Base-by-base conservation (phyloP, 2,329 filamentous ascomycete genomes). In the Sporothrix luriei region DNA sequence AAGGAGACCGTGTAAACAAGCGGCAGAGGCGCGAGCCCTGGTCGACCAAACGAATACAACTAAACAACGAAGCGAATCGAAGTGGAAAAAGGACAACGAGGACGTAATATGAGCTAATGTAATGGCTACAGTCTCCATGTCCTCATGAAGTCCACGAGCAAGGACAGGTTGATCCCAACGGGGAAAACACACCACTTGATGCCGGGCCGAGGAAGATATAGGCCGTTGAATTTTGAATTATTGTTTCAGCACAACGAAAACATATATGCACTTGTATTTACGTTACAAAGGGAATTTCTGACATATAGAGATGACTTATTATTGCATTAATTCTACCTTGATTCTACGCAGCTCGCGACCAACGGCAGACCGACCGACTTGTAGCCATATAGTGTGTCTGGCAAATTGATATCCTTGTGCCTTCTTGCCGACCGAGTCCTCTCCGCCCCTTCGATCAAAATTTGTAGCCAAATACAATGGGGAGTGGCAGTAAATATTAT, bases 401-500 rank as follows among this genome's bases (percentile, higher is more conserved):
- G 61, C 33, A 10, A 64, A 54, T 67, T n/a, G n/a, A 67, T 43
- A 43, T 55, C 49, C 51, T 19, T 66, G 48, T 21, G 5, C 16
- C 21, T 16, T 67, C 24, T 13, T 43, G 21, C 21, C 21, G 19
- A 55, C n/a, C 16, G 33, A n/a, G 51, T 38, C 43, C 49, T 57
- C 68, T 62, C 38, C 16, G 24, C 7, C 7, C 7, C 51, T 19
- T 16, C 62, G 26, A 24, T 11, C 19, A 51, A 66, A 16, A 26
- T 40, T 26, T 16, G 21, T 69, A 69, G 33, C 59, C 68, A 69
- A 69, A 59, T 66, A 38, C 52, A 69, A 24, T n/a, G 68, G 68
- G 59, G 46, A 10, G 43, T 59, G n/a, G 43, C 49, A 29, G 54
- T n/a, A 26, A 69, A 69, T 49, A 49, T 24, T 40, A 65, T 9